Conservation (phyloP, 2,329 filamentous ascomycete genomes). For the Curvularia sp. region DNA sequence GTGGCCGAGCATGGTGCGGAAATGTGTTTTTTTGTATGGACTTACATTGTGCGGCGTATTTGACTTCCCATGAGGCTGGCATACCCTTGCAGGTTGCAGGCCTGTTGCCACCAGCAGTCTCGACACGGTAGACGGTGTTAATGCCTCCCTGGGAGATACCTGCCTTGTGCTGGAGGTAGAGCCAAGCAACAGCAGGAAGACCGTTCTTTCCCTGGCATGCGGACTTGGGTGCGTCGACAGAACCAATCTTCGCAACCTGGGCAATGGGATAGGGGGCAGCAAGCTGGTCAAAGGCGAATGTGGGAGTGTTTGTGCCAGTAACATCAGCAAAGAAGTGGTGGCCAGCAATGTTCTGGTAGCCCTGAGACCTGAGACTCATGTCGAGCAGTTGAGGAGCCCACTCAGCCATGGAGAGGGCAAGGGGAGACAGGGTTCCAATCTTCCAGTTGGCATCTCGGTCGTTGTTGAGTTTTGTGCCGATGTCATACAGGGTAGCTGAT, state of each 20-base stretch:
- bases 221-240: conserved; percentile 59
- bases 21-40: background rate
- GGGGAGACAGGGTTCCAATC: conserved; percentile 40
- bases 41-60: conserved; percentile 53
- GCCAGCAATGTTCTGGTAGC: conserved; percentile 58
- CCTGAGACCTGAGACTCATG: conserved; percentile 36
- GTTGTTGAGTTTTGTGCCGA: conserved; percentile 41
- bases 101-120: conserved; percentile 57
- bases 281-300: conserved; percentile 62
- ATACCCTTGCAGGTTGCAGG: conserved; percentile 50
- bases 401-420: conserved; percentile 41
- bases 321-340: conserved; percentile 69
- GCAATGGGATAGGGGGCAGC: conserved; percentile 52
- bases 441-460: conserved; percentile 44
- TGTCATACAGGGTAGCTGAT: conserved; percentile 46
- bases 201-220: conserved; percentile 51
- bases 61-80: conserved; percentile 46
- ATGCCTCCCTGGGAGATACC: conserved; percentile 50
- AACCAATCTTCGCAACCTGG: conserved; percentile 56
- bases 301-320: conserved; percentile 55
- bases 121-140: conserved; percentile 56
- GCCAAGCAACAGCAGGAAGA: conserved; percentile 53
- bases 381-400: conserved; percentile 29
- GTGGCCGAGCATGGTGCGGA: background rate
- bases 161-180: conserved; percentile 53